phyloP scores from a whole-genome alignment of 2,329 filamentous ascomycete genomes.

The Colletotrichum lupini region DNA sequence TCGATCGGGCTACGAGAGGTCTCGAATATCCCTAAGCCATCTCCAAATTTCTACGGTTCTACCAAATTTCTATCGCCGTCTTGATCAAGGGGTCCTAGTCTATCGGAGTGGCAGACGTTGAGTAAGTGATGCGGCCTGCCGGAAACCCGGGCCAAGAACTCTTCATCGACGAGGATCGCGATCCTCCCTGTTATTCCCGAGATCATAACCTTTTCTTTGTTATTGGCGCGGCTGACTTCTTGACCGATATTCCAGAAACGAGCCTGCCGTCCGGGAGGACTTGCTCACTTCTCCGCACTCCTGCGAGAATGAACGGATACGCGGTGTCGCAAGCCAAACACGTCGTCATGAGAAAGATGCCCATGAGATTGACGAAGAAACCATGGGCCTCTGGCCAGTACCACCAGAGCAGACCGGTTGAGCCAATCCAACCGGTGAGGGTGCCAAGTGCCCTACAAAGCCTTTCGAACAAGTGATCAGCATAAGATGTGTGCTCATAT shows the following conservation, averaged over 20 bases:
- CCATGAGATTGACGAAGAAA: neutral
- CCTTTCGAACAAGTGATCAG: slow-evolving; percentile 44
- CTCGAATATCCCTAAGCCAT: neutral
- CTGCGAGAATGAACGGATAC: neutral
- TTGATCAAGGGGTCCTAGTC: neutral
- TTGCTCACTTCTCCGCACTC: neutral
- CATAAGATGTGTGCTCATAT: neutral
- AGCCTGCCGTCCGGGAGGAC: neutral
- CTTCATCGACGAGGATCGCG: neutral
- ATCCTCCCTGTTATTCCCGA: neutral
- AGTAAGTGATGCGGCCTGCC: neutral
- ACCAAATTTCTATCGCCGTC: too few relatives aligned
- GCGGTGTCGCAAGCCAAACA: neutral
- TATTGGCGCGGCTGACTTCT: neutral
- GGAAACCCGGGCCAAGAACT: neutral
- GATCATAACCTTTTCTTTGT: neutral
- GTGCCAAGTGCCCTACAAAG: slow-evolving; percentile 55
- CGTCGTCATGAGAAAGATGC: neutral
- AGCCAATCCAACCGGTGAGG: slow-evolving; percentile 51
- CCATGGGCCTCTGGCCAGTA: slow-evolving; percentile 50
- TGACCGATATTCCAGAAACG: neutral
- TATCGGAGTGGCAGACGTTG: neutral
- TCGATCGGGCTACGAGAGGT: neutral
- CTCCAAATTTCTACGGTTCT: too few relatives aligned
- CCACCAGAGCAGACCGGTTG: slow-evolving; percentile 56